Conservation (phyloP, 768 basidiomycete genomes). For the Butyriboletus loyo region DNA sequence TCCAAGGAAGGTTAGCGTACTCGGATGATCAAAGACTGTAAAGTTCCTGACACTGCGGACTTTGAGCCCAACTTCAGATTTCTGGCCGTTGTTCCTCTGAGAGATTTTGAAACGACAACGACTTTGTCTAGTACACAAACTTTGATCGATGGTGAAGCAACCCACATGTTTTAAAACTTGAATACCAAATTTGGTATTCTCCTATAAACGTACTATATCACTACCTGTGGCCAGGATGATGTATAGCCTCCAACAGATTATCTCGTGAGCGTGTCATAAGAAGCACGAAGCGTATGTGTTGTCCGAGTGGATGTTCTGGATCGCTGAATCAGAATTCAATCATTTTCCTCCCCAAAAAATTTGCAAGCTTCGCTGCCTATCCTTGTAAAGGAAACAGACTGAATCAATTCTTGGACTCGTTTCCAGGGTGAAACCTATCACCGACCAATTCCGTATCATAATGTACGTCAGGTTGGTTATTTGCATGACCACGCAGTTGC, state of each 20-base stretch:
- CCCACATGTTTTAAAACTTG: no score
- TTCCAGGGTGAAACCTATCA: neutral
- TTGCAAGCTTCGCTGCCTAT: no score
- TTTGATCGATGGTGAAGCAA: no score
- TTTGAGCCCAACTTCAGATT: neutral
- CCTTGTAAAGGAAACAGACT: neutral
- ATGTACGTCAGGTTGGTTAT: neutral
- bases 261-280: neutral
- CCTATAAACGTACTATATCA: no score
- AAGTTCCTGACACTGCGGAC: neutral
- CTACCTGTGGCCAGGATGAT: no score
- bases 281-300: neutral
- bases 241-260: no score
- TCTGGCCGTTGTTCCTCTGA: no score
- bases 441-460: neutral
- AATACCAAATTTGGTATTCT: neutral
- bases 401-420: neutral
- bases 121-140: no score
- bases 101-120: no score
- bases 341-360: neutral
- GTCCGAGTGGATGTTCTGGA: neutral
- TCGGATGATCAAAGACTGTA: neutral
- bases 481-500: neutral
- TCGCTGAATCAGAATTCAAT: neutral
- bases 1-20: neutral